Conservation (phyloP, 1,284 basidiomycete genomes). For the Gymnopus androsaceus region DNA sequence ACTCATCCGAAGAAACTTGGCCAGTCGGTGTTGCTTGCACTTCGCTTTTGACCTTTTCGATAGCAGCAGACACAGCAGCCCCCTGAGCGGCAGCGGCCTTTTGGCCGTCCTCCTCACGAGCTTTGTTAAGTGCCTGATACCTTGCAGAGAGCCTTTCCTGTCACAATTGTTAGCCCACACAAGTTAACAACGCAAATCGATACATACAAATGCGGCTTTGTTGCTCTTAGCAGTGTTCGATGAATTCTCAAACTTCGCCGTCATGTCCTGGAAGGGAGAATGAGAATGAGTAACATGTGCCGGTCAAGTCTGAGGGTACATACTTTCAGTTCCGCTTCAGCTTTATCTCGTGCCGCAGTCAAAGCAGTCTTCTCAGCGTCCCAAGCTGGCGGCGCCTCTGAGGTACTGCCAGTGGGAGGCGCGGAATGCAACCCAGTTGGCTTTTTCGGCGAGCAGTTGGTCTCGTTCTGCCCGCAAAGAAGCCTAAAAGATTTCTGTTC, state of each 20-base stretch:
- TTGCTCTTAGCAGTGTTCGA: constrained; percentile 45
- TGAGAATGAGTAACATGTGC: not conserved
- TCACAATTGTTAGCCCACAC: constrained; percentile 26
- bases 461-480: constrained; percentile 62
- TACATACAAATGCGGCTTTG: constrained; percentile 15
- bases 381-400: constrained; percentile 39
- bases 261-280: constrained; percentile 38
- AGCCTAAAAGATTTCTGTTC: constrained; percentile 38
- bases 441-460: constrained; percentile 59
- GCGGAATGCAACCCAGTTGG: constrained; percentile 38
- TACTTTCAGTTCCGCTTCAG: constrained; percentile 57
- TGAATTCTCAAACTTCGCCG: constrained; percentile 49
- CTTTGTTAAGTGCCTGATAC: constrained; percentile 25
- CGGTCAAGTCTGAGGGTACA: constrained; percentile 4
- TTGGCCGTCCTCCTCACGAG: constrained; percentile 37
- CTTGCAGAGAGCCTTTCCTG: constrained; percentile 49
- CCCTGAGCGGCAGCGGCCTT: constrained; percentile 40
- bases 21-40: constrained; percentile 30
- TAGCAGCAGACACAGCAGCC: constrained; percentile 51
- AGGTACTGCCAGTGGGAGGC: constrained; percentile 24
- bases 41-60: constrained; percentile 55
- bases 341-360: constrained; percentile 59
- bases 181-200: constrained; percentile 26
- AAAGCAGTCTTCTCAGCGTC: constrained; percentile 62
- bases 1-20: constrained; percentile 37